Conservation (phyloP, 208 protist genomes). For the Phytomonas francai region DNA sequence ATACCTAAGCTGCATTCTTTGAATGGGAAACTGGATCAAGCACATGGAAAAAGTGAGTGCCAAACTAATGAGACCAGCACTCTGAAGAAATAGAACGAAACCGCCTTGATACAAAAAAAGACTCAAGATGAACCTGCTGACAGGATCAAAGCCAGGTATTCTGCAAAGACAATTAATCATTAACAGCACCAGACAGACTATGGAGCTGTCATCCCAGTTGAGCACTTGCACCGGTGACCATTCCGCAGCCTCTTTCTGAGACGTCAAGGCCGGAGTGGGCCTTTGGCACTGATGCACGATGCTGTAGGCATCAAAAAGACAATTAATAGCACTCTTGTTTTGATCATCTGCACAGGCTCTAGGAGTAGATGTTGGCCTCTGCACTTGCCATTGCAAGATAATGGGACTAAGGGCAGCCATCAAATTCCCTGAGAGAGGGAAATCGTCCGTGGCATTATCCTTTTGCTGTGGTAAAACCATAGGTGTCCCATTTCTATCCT, state of each 20-base stretch:
- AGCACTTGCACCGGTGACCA: neutral
- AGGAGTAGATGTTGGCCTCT: neutral
- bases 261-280: neutral
- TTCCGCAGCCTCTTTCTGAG: neutral
- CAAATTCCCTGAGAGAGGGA: neutral
- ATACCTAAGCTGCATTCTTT: slow-evolving; percentile 36
- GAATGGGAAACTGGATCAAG: slow-evolving; percentile 30
- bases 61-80: neutral
- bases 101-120: neutral
- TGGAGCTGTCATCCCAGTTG: neutral
- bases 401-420: neutral
- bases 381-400: neutral
- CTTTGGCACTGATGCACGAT: neutral
- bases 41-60: slow-evolving; percentile 8
- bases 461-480: neutral
- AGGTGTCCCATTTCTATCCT: neutral
- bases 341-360: neutral
- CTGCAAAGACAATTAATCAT: neutral
- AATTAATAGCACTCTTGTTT: neutral
- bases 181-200: neutral
- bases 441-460: neutral
- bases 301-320: neutral
- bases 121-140: neutral
- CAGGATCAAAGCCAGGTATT: neutral
- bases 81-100: neutral